Evolutionary conservation across 306 rosid genomes (phyloP).

Genomic region (Vigna unguiculata): DNA sequence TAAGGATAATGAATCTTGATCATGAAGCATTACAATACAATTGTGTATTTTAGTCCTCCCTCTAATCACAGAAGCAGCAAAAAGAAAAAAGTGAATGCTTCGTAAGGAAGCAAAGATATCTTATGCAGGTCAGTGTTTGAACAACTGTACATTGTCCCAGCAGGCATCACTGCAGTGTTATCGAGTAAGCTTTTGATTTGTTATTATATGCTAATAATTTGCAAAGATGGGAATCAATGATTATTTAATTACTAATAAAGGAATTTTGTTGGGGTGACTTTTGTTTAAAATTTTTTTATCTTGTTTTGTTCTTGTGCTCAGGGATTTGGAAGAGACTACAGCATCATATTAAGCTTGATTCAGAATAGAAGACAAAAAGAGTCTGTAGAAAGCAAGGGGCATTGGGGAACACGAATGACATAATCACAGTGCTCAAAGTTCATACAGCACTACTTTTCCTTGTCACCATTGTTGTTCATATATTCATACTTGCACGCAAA

Average conservation of each 20-base stretch:
- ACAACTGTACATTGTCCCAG: constrained; percentile 9
- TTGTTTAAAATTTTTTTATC: constrained; percentile 32
- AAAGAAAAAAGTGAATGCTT: constrained; percentile 5
- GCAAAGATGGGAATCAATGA: constrained; percentile 44
- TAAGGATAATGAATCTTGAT: neutral
- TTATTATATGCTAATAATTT: constrained; percentile 6
- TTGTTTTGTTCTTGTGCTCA: constrained; percentile 45
- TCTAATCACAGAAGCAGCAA: neutral
- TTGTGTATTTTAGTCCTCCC: neutral
- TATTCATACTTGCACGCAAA: constrained; percentile 53
- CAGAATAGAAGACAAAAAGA: constrained; percentile 45
- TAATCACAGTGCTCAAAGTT: constrained; percentile 45
- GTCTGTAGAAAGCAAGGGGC: constrained; percentile 43
- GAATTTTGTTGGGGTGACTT: constrained; percentile 24
- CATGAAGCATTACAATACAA: constrained; percentile 11
- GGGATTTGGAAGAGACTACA: constrained; percentile 43
- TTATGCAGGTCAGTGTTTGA: constrained; percentile 19
- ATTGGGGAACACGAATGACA: constrained; percentile 48
- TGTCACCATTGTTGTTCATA: constrained; percentile 37
- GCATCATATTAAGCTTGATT: constrained; percentile 38
- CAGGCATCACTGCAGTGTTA: constrained; percentile 18
- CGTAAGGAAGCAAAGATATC: constrained; percentile 5
- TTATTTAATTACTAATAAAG: constrained; percentile 40
- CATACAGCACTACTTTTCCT: constrained; percentile 38
- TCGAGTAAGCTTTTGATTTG: neutral